Evolutionary conservation across 371 early-diverging fungal species (phyloP).

Genomic region (Circinella minor): DNA sequence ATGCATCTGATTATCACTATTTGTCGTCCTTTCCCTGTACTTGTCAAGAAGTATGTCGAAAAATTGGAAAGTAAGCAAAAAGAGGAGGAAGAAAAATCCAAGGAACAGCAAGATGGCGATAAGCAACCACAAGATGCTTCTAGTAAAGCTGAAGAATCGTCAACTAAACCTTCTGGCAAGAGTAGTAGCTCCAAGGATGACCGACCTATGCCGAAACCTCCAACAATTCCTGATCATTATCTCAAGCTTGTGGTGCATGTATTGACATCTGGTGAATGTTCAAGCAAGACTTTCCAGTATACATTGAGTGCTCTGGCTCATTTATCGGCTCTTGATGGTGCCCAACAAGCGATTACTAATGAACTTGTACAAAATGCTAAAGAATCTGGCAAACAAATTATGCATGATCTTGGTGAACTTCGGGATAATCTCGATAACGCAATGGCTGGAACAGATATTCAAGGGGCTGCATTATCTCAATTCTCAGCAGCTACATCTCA

Average conservation of each 20-base stretch:
- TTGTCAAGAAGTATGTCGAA: constrained; percentile 57
- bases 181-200: constrained; percentile 18
- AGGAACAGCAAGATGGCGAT: constrained; percentile 4
- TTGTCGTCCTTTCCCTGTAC: constrained; percentile 70
- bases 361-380: constrained; percentile 79
- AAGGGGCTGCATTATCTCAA: constrained; percentile 60
- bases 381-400: constrained; percentile 69
- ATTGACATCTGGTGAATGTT: constrained; percentile 89
- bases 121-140: constrained; percentile 11
- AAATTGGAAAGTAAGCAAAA: constrained; percentile 43
- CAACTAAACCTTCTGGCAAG: not conserved
- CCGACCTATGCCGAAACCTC: constrained; percentile 60
- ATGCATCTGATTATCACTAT: constrained; percentile 85
- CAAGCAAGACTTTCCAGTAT: constrained; percentile 93
- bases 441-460: constrained; percentile 67
- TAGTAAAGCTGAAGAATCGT: not conserved
- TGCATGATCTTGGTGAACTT: constrained; percentile 71
- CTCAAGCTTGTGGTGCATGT: constrained; percentile 88
- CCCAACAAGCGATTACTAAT: constrained; percentile 75
- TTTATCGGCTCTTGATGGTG: constrained; percentile 74
- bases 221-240: constrained; percentile 73
- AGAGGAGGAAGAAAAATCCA: constrained; percentile 16
- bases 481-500: constrained; percentile 87
- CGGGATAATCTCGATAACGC: constrained; percentile 59
- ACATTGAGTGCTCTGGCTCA: constrained; percentile 90